Base-by-base conservation (phyloP, 2,329 filamentous ascomycete species). In the Cladorrhinum sp. region DNA sequence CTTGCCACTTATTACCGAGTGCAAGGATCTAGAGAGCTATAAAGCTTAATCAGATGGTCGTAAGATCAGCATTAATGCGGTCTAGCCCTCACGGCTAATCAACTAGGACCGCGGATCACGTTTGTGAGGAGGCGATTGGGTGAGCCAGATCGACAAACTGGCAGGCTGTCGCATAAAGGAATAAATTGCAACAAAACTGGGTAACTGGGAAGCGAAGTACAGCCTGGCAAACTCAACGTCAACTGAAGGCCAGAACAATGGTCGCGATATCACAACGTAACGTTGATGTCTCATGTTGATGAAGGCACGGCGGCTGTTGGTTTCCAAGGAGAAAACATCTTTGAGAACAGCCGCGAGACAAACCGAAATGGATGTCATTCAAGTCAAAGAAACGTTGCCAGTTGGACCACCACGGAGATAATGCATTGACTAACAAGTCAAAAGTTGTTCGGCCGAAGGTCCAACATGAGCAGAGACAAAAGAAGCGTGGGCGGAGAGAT, bases 341-440 rank as follows among this genome's bases (percentile, higher is more conserved):
- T 36, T 30, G 24, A 49, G 42, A 46, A 57, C 21, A 49, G 24
- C 54, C 54, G 54, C 54, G 54, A 57, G 54, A 57, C 54, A 57
- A 28, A 33, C 54, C 54, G 54, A 55, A 46, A 55, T 46, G 53
- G 46, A 12, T 50, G 10, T 9, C 36, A 8, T 30, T 10, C n/a
- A 46, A 46, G 16, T 46, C 16, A 21, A 46, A 46, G 42, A 46
- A 46, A 46, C 42, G 42, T 46, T 46, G 42, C 42, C 18, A 46
- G 10, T 4, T 46, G 42, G 42, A 7, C 18, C n/a, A 46, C 18
- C n/a, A 46, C 42, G 42, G 42, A 46, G 42, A 46, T 46, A 46
- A 42, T 7, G 16, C 4, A 42, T 12, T 42, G 16, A 42, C 6
- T 42, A 4, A 42, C 3, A 46, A 9, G n/a, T 4, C 4, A 8